Evolutionary conservation across 2,329 filamentous ascomycete genomes (phyloP), one percentile per base, ranked within the genome.

Genomic region (Xylariaceae sp.): DNA sequence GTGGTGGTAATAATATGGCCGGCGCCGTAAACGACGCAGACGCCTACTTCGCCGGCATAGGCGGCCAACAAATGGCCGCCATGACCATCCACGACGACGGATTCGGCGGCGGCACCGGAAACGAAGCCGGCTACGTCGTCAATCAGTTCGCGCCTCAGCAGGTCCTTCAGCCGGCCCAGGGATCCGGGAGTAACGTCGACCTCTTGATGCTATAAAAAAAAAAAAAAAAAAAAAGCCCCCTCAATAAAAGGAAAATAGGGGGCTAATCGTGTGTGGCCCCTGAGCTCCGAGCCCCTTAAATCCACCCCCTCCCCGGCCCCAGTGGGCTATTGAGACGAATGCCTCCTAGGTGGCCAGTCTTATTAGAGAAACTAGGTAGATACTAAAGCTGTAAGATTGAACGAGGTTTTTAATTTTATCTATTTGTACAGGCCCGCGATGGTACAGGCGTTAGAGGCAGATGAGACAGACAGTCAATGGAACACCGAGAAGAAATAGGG

Each of bases 21-120:
- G 82, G 84, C 30, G 90, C 90, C 1, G 84, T 95, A 37, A 88
- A 80, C 65, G 91, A 94, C 52, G 92, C 91, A 7, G 92, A 96
- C 67, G 84, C 86, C 12, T 96, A 96, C 72, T 97, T 96, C 71
- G 85, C 88, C 12, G 87, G 84, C 44, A 77, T 91, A n/a, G 85
- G 86, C 1, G 81, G 75, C 56, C 82, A 86, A 68, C 85, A 88
- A 68, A 88, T 91, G 85, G 83, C 82, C 3, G 79, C 81, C 12
- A 83, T 91, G 81, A 78, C 80, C 54, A 77, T 91, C 55, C 80
- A 83, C 62, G 82, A 86, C 46, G 76, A 78, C 11, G 49, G 49
- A 39, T 86, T 86, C 67, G 84, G 83, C 26, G 83, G 82, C 47
- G 79, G 77, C 34, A 77, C 76, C 27, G 77, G 76, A 46, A 73